phyloP scores from a whole-genome alignment of 1,139 yeast genomes.

The Hansenula sp. region DNA sequence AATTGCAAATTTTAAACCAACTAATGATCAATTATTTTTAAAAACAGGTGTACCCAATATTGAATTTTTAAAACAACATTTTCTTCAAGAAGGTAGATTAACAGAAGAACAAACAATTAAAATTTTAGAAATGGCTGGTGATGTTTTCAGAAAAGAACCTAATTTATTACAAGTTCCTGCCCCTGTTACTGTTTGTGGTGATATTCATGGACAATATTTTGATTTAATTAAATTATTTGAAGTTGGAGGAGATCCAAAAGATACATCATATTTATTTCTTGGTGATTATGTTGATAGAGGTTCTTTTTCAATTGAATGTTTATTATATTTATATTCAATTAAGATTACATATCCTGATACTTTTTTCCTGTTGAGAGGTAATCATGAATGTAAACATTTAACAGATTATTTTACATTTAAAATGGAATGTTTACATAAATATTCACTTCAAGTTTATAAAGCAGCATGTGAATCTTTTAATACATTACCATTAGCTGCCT shows the following conservation, averaged over 20 bases:
- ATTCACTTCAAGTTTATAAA: conserved; percentile 62
- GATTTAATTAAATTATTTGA: conserved; percentile 90
- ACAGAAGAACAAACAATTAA: conserved; percentile 65
- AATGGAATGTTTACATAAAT: conserved; percentile 86
- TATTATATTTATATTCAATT: conserved; percentile 73
- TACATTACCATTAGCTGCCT: conserved; percentile 86
- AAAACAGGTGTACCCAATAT: conserved; percentile 68
- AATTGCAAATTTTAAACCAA: conserved; percentile 65
- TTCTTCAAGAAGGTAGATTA: conserved; percentile 76
- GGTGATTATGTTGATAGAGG: conserved; percentile 99
- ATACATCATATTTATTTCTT: conserved; percentile 73
- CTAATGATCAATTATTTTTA: conserved; percentile 62
- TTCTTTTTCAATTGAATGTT: conserved; percentile 84
- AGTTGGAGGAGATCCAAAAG: conserved; percentile 86
- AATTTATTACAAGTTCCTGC: conserved; percentile 80
- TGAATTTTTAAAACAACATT: conserved; percentile 68
- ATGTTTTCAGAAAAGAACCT: conserved; percentile 66
- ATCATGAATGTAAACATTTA: conserved; percentile 92
- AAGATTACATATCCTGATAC: conserved; percentile 75
- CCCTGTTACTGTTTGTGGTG: conserved; percentile 96
- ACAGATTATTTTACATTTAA: conserved; percentile 94
- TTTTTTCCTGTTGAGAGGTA: conserved; percentile 85
- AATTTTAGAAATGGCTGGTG: conserved; percentile 67
- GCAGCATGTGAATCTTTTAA: conserved; percentile 79
- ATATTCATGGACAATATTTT: conserved; percentile 91